Conservation (phyloP, 2,329 filamentous ascomycete genomes). For the Mollisia scopiformis region DNA sequence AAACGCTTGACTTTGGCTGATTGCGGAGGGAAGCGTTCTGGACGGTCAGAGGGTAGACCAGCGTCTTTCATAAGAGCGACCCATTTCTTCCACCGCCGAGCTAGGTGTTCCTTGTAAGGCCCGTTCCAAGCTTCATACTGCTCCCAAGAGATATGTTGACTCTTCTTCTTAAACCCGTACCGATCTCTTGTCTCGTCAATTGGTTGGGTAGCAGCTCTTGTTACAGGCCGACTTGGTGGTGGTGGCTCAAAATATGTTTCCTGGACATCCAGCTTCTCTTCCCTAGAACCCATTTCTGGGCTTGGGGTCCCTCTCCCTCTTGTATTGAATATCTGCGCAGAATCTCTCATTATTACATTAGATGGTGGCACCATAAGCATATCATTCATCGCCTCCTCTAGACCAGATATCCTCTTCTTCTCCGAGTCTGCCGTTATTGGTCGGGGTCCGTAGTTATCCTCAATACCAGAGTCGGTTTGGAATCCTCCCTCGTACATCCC, state of each 20-base stretch:
- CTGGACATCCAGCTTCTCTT: slow-evolving; percentile 18
- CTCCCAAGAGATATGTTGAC: slow-evolving; percentile 73
- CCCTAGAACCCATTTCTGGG: slow-evolving; percentile 39
- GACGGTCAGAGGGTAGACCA: slow-evolving; percentile 70
- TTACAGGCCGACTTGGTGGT: slow-evolving; percentile 15
- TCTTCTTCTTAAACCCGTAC: slow-evolving; percentile 91
- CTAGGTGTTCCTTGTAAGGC: slow-evolving; percentile 75
- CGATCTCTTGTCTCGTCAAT: slow-evolving; percentile 62
- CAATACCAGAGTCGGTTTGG: slow-evolving; percentile 49
- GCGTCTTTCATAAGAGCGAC: slow-evolving; percentile 74
- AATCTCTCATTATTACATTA: slow-evolving; percentile 38
- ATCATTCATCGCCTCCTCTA: slow-evolving; percentile 32
- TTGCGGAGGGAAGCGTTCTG: slow-evolving; percentile 77
- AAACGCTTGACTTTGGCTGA: slow-evolving; percentile 87
- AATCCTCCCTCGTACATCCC: slow-evolving; percentile 71
- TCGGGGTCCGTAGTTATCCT: slow-evolving; percentile 37
- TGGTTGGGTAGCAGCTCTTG: slow-evolving; percentile 13
- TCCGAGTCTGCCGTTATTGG: slow-evolving; percentile 29
- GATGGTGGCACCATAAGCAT: slow-evolving; percentile 17
- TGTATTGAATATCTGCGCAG: slow-evolving; percentile 41
- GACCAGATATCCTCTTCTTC: slow-evolving; percentile 19
- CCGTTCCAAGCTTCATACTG: slow-evolving; percentile 84
- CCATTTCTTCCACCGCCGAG: slow-evolving; percentile 82
- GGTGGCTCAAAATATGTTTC: slow-evolving; percentile 19
- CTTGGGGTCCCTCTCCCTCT: slow-evolving; percentile 42